phyloP scores from a whole-genome alignment of 2,329 filamentous ascomycete species.

The Knufia fluminis region DNA sequence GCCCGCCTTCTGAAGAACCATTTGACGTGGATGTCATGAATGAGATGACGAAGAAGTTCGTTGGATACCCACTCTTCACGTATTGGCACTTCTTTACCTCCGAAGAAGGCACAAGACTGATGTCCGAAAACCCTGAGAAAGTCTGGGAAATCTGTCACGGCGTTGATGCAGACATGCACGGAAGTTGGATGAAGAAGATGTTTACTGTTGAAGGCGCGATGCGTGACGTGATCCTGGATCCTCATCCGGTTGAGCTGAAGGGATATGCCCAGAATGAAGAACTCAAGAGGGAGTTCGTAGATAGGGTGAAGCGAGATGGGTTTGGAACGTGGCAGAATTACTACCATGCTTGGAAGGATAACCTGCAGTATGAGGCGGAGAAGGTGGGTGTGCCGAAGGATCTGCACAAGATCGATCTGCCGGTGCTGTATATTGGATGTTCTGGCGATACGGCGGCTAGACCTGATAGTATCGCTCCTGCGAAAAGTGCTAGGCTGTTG shows the following conservation, averaged over 20 bases:
- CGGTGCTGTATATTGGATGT: slow-evolving; percentile 14
- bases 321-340: slow-evolving; percentile 11
- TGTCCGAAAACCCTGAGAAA: slow-evolving; percentile 33
- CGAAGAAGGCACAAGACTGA: slow-evolving; percentile 31
- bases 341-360: slow-evolving; percentile 10
- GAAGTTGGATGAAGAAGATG: slow-evolving; percentile 30
- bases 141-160: slow-evolving; percentile 30
- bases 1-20: slow-evolving; percentile 23
- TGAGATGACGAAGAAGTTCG: slow-evolving; percentile 24
- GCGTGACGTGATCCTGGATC: slow-evolving; percentile 23
- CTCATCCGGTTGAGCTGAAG: slow-evolving; percentile 25
- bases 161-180: slow-evolving; percentile 21
- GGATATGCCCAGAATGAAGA: slow-evolving; percentile 27
- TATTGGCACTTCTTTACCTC: slow-evolving; percentile 42
- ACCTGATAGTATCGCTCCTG: slow-evolving; percentile 9
- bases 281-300: slow-evolving; percentile 28
- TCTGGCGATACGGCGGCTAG: slow-evolving; percentile 10
- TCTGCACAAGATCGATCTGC: slow-evolving; percentile 9
- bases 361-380: slow-evolving; percentile 11
- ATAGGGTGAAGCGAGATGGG: slow-evolving; percentile 24
- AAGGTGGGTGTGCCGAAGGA: slow-evolving; percentile 9
- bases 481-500: slow-evolving; percentile 12
- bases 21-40: slow-evolving; percentile 34
- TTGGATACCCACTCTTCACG: slow-evolving; percentile 31
- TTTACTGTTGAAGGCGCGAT: slow-evolving; percentile 32